Evolutionary conservation across 1,139 yeast genomes (phyloP).

Genomic region (Yamadazyma membranifaciens): DNA sequence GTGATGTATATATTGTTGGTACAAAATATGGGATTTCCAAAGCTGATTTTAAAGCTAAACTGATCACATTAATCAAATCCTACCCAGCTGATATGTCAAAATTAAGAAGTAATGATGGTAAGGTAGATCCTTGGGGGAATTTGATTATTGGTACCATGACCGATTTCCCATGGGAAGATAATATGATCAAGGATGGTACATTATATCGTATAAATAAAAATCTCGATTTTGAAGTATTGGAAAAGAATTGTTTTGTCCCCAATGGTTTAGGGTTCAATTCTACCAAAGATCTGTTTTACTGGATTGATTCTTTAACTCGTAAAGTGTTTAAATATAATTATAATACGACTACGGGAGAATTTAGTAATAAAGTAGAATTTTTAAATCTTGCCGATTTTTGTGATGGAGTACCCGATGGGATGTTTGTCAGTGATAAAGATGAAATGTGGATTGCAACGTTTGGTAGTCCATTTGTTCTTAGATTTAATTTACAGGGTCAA

Average conservation of each 20-base stretch:
- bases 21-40: constrained; percentile 56
- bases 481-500: constrained; percentile 50
- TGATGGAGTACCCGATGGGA: constrained; percentile 80
- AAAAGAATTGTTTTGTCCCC: constrained; percentile 47
- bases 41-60: constrained; percentile 41
- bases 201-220: constrained; percentile 40
- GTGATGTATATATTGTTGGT: constrained; percentile 47
- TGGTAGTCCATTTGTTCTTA: constrained; percentile 56
- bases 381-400: constrained; percentile 38
- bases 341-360: constrained; percentile 43
- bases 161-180: constrained; percentile 37
- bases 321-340: constrained; percentile 64
- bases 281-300: constrained; percentile 52
- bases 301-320: constrained; percentile 69
- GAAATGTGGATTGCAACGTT: constrained; percentile 70
- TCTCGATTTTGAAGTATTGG: constrained; percentile 32
- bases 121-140: constrained; percentile 65
- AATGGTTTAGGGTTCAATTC: constrained; percentile 78
- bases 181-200: constrained; percentile 35
- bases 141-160: constrained; percentile 76
- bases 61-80: constrained; percentile 41
- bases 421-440: constrained; percentile 60
- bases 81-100: constrained; percentile 38
- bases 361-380: constrained; percentile 44
- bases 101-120: constrained; percentile 72